phyloP scores from a whole-genome alignment of 768 basidiomycete genomes.

The Leccinum obscurum region DNA sequence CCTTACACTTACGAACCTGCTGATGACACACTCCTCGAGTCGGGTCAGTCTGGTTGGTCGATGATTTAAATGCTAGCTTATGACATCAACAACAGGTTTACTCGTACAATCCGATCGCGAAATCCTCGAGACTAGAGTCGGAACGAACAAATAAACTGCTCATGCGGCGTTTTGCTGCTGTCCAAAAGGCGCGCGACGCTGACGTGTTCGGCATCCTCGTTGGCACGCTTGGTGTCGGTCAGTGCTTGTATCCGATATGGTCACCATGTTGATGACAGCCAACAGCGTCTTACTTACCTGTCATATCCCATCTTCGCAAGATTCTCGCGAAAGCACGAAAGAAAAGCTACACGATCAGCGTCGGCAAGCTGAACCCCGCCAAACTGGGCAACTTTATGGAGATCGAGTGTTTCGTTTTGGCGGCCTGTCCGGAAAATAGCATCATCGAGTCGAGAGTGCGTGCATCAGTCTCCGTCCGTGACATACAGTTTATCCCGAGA shows the following conservation, averaged over 20 bases:
- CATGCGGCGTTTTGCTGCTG: constrained; percentile 84
- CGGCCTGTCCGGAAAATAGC: constrained; percentile 93
- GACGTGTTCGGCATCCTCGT: constrained; percentile 96
- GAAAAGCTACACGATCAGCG: constrained; percentile 93
- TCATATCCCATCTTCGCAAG: constrained; percentile 78
- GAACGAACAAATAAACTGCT: constrained; percentile 74
- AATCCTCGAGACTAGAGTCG: constrained; percentile 56
- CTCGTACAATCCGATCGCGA: constrained; percentile 66
- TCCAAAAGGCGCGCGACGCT: constrained; percentile 87
- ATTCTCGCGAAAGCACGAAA: constrained; percentile 68
- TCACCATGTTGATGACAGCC: neutral
- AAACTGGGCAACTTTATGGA: constrained; percentile 96
- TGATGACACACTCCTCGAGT: constrained; percentile 75
- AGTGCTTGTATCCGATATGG: constrained; percentile 20
- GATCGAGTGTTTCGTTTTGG: constrained; percentile 93
- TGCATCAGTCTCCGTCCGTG: neutral
- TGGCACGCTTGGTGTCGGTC: constrained; percentile 89
- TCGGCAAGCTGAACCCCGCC: constrained; percentile 92
- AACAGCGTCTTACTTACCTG: constrained; percentile 79
- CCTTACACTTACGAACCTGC: constrained; percentile 76
- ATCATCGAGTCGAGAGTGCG: constrained; percentile 69
- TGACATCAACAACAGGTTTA: constrained; percentile 53
- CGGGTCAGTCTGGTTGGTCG: constrained; percentile 42
- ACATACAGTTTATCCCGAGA: neutral
- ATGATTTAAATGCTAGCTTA: neutral